phyloP scores from a whole-genome alignment of 495 filamentous ascomycete species.

The Penicillium alfredii region DNA sequence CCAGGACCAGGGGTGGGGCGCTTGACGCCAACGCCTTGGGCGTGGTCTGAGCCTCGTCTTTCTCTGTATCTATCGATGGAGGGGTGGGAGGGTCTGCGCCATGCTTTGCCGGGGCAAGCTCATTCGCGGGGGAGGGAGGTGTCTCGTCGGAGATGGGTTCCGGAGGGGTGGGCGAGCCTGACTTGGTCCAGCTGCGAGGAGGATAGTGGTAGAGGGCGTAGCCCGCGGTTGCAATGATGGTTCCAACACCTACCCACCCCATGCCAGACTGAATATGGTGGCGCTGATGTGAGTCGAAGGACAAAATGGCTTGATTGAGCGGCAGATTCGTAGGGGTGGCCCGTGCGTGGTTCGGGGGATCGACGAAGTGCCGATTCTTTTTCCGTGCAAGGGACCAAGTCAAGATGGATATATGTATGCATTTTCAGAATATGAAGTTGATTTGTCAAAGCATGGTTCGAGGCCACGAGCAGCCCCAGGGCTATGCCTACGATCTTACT shows the following conservation, averaged over 20 bases:
- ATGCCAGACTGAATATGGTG: constrained; percentile 16
- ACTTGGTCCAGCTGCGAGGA: constrained; percentile 19
- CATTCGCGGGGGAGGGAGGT: constrained; percentile 8
- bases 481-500: too few relatives aligned
- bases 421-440: too few relatives aligned
- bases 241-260: constrained; percentile 35
- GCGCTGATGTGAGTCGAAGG: background rate
- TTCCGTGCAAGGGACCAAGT: too few relatives aligned
- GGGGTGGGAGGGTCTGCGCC: constrained; percentile 4
- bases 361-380: background rate
- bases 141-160: constrained; percentile 18
- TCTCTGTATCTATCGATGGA: constrained; percentile 11
- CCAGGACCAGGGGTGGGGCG: constrained; percentile 18
- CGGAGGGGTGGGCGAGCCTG: constrained; percentile 12
- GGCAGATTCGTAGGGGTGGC: constrained; percentile 14
- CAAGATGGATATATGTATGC: too few relatives aligned
- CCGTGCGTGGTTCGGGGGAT: constrained; percentile 16
- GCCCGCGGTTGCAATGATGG: constrained; percentile 28
- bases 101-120: constrained; percentile 5
- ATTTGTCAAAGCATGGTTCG: too few relatives aligned
- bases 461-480: too few relatives aligned
- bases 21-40: constrained; percentile 41
- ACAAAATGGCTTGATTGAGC: constrained; percentile 2
- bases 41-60: constrained; percentile 39
- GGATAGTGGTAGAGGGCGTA: constrained; percentile 32